These are phyloP conservation scores for Azolla pinnata DNA, from an alignment of 75 land plant genomes.

Conservation along the genomic window DNA sequence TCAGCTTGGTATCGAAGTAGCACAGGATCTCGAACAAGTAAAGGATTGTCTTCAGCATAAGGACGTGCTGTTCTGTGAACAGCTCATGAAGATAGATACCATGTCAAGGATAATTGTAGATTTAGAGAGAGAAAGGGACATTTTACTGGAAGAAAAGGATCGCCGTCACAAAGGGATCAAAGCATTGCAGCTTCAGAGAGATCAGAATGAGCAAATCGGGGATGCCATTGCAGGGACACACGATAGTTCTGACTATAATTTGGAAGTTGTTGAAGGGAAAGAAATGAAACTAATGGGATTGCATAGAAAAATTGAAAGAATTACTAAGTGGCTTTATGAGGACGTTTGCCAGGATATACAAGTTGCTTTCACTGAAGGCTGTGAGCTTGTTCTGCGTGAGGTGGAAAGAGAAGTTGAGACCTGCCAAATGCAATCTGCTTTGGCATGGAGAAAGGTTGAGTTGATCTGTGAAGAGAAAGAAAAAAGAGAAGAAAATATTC, in stretches of 20 bases:
- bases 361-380: conserved; percentile 3
- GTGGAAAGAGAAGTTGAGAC: conserved; percentile 4
- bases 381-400: conserved; percentile 1
- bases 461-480: background rate
- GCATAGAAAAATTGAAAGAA: background rate
- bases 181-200: background rate
- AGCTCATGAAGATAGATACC: background rate
- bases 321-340: background rate
- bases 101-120: background rate
- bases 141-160: background rate
- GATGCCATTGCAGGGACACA: background rate
- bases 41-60: too few relatives aligned
- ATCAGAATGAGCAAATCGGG: background rate
- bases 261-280: background rate
- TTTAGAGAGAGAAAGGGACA: background rate
- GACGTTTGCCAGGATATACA: background rate
- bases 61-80: too few relatives aligned
- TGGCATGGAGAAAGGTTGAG: conserved; percentile 4
- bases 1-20: too few relatives aligned
- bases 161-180: background rate
- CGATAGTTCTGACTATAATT: background rate
- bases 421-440: background rate
- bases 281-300: background rate
- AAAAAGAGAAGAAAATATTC: conserved; percentile 44
- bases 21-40: too few relatives aligned